Base-by-base conservation (phyloP, 257 asterid species). In the Gentiana dahurica region DNA sequence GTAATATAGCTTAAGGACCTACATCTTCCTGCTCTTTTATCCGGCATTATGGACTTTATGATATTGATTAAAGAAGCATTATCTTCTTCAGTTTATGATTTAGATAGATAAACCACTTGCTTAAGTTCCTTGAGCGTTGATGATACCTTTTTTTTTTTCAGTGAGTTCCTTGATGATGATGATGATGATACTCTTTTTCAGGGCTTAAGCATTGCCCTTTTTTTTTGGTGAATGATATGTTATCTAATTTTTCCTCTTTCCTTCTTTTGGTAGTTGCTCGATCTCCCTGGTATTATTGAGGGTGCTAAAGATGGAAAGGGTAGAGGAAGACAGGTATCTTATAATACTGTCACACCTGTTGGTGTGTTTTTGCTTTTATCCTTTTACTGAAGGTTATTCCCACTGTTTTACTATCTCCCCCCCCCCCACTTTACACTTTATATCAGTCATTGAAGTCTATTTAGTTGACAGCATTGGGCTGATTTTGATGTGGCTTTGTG, bases 291-390 rank as follows among this genome's bases (percentile, higher is more conserved):
- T 64, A 92, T 88, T 76, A 92, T 92, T 66, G 98, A 92, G 81
- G 98, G 98, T 63, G 98, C 98, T 54, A 92, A 92, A 75, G 98
- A 92, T 73, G 98, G 98, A 65, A 92, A 92, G 72, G 98, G 98
- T 59, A 83, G 98, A 85, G 98, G 98, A 77, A 88, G 98, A 65
- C 98, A 92, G 97, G 98, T 89, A 83, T 67, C 58, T 5, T 24
- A 62, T 67, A 24, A 5, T 41, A 51, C 49, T 0, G 51, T 32
- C 67, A 35, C 46, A 36, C 24, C 60, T 50, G 41, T 56, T 57
- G 33, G 15, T 10, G 32, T 53, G 6, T 36, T 51, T 36, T 41
- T n/a, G 4, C 12, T 49, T 59, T 53, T 36, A 36, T 24, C 24
- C 44, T 39, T 39, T 39, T 39, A 7, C 44, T 7, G 8, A 39